These are phyloP conservation scores for Toxicodendron radicans DNA, from an alignment of 345 rosid genomes.

Conservation along the genomic window DNA sequence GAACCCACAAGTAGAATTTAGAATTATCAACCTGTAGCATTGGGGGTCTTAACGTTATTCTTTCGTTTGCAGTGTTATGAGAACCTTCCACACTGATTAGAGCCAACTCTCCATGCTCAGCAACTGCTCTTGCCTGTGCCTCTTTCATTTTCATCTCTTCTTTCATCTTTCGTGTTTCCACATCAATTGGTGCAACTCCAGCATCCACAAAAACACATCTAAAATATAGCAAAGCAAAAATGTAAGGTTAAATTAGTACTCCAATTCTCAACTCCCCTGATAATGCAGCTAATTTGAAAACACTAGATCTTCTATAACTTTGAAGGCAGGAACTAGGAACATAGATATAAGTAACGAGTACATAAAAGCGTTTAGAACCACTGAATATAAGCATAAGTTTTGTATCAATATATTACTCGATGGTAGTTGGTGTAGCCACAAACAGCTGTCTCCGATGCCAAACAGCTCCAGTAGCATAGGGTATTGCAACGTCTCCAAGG, in stretches of 20 bases:
- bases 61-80: slow-evolving; percentile 63
- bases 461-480: slow-evolving; percentile 94
- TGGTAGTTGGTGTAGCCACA: slow-evolving; percentile 95
- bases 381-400: slow-evolving; percentile 2
- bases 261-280: background rate
- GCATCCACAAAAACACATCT: slow-evolving; percentile 98
- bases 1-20: background rate
- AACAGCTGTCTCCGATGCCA: slow-evolving; percentile 98
- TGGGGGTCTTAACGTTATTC: slow-evolving; percentile 79
- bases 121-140: slow-evolving; percentile 84
- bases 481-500: slow-evolving; percentile 94
- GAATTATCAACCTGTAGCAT: slow-evolving; percentile 78
- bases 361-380: background rate
- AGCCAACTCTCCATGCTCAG: slow-evolving; percentile 96
- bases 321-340: background rate
- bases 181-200: slow-evolving; percentile 86
- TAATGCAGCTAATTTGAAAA: too few species aligned
- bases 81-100: slow-evolving; percentile 77
- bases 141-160: slow-evolving; percentile 91
- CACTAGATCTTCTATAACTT: background rate
- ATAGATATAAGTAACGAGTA: background rate
- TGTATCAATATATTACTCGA: slow-evolving; percentile 65
- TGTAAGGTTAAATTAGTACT: slow-evolving; percentile 3
- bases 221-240: slow-evolving; percentile 26
- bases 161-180: slow-evolving; percentile 84